Percentiles rank a stretch among this genome's conserved stretches.
These are phyloP conservation scores for Isabelozyma pseudorhagii DNA, from an alignment of 805 yeast species.

Conservation along the genomic window DNA sequence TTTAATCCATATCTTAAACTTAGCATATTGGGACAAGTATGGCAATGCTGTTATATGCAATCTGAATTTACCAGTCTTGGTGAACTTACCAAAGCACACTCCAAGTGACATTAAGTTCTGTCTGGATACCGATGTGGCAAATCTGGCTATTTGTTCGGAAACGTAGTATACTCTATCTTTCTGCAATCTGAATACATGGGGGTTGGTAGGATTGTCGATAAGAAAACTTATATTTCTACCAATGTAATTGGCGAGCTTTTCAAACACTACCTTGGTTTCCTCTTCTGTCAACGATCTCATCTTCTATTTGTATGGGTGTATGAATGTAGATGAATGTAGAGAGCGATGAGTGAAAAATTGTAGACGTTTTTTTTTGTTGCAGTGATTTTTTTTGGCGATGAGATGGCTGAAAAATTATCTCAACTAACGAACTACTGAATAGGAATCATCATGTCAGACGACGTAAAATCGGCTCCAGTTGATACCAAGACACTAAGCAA, in stretches of 20 bases:
- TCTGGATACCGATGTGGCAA: slow-evolving; percentile 89
- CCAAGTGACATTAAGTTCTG: slow-evolving; percentile 90
- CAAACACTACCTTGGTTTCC: slow-evolving; percentile 94
- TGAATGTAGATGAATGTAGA: background rate
- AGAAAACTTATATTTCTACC: slow-evolving; percentile 92
- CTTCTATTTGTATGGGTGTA: background rate
- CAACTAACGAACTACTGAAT: background rate
- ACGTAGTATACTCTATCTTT: slow-evolving; percentile 96
- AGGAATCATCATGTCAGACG: background rate
- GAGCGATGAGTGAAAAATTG: background rate
- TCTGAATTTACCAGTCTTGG: slow-evolving; percentile 95
- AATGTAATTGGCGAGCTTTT: slow-evolving; percentile 91
- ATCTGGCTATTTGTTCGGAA: slow-evolving; percentile 72
- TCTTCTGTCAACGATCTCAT: slow-evolving; percentile 97
- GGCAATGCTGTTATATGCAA: slow-evolving; percentile 90
- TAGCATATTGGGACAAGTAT: slow-evolving; percentile 80
- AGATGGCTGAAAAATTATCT: background rate
- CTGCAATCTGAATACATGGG: slow-evolving; percentile 93
- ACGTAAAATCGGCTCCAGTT: background rate
- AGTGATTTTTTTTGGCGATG: background rate
- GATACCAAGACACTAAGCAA: background rate
- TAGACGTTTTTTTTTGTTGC: background rate
- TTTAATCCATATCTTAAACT: slow-evolving; percentile 94
- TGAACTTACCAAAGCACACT: slow-evolving; percentile 91
- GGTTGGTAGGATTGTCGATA: slow-evolving; percentile 81